These are phyloP conservation scores for Agaricus blazei DNA, from an alignment of 768 basidiomycete species.

Conservation along the genomic window DNA sequence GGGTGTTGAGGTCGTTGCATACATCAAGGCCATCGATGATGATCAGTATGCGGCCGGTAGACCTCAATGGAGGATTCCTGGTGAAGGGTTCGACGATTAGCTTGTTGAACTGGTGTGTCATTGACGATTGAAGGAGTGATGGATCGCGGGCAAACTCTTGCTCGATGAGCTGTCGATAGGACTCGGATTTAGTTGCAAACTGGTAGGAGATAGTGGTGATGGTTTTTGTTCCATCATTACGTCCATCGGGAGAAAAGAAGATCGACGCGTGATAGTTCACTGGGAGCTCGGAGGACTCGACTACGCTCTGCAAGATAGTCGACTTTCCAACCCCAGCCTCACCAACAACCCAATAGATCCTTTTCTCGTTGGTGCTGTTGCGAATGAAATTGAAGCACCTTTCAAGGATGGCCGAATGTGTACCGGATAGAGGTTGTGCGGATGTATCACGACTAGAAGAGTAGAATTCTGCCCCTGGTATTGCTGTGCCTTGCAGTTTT, in stretches of 20 bases:
- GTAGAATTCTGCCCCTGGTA: no score
- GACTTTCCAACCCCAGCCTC: background rate
- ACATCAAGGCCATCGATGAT: background rate
- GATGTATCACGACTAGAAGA: no score
- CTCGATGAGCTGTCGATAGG: background rate
- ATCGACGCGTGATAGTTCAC: background rate
- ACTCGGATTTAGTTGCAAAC: background rate
- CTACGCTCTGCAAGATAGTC: background rate
- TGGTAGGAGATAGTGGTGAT: conserved; percentile 9
- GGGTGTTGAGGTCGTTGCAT: background rate
- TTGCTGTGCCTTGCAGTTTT: no score
- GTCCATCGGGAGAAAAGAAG: background rate
- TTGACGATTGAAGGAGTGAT: background rate
- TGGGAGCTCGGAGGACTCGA: background rate
- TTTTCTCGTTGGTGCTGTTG: no score
- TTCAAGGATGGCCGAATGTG: no score
- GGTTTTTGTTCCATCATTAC: background rate
- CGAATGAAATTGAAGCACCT: no score
- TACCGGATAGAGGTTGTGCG: no score
- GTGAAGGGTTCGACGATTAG: background rate
- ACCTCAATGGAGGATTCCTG: background rate
- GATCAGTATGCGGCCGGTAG: background rate
- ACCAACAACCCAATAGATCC: no score
- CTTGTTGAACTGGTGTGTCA: background rate
- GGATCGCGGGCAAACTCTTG: no score